These are phyloP conservation scores for Fusarium nygamai DNA, from an alignment of 2,329 filamentous ascomycete genomes.

Conservation along the genomic window DNA sequence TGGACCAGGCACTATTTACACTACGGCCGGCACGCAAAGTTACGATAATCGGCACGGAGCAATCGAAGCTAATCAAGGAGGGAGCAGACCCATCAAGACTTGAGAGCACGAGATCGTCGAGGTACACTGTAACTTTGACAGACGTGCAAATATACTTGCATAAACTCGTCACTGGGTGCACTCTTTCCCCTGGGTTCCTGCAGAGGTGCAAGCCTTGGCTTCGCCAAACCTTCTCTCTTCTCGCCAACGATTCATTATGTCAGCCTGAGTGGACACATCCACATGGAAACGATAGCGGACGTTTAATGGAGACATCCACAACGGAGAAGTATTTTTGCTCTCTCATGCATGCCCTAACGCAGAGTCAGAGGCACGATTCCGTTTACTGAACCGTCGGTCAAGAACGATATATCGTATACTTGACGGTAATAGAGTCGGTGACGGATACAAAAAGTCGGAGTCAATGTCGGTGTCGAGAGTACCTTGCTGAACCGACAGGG, in stretches of 20 bases:
- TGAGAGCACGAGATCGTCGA: slow-evolving; percentile 2
- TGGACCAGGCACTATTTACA: slow-evolving; percentile 33
- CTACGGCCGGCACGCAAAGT: slow-evolving; percentile 19
- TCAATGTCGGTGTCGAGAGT: slow-evolving; percentile 43
- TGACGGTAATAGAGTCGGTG: slow-evolving; percentile 40
- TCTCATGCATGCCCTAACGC: slow-evolving; percentile 37
- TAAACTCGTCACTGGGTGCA: slow-evolving; percentile 5
- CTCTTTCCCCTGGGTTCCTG: slow-evolving; percentile 28
- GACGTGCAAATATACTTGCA: slow-evolving; percentile 25
- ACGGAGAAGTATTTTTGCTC: slow-evolving; percentile 24
- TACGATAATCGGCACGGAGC: slow-evolving; percentile 16
- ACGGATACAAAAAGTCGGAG: slow-evolving; percentile 36
- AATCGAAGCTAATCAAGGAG: background rate
- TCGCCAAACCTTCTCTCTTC: slow-evolving; percentile 31
- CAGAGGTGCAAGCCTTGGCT: slow-evolving; percentile 32
- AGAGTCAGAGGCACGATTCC: slow-evolving; percentile 27
- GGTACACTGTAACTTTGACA: slow-evolving; percentile 23
- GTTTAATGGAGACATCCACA: slow-evolving; percentile 15
- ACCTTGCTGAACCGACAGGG: slow-evolving; percentile 29
- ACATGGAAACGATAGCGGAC: slow-evolving; percentile 15
- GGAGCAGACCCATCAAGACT: background rate
- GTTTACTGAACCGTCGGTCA: slow-evolving; percentile 40
- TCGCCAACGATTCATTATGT: slow-evolving; percentile 17
- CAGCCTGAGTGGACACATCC: slow-evolving; percentile 18
- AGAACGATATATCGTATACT: slow-evolving; percentile 26